Base-by-base conservation (phyloP, 2,329 filamentous ascomycete genomes). In the Aspergillus fijiensis region DNA sequence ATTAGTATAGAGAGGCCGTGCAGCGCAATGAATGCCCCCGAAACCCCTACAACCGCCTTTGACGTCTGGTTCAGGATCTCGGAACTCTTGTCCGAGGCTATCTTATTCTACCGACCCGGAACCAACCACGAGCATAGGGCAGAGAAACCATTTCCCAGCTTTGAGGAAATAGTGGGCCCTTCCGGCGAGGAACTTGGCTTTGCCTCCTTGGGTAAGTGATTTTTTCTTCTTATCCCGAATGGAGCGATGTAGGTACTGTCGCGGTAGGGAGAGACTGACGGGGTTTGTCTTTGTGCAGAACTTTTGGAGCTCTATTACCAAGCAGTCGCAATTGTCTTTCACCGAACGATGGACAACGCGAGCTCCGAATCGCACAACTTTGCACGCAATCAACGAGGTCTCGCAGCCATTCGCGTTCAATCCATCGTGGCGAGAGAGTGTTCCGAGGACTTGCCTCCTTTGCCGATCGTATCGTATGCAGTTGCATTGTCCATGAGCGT, bases 261-360 rank as follows among this genome's bases (percentile, higher is more conserved):
- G 9, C 3, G 27, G 9, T 3, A 9, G 9, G 1, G 9, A 29
- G 7, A 29, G 7, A 7, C 27, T 29, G 7, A 29, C 27, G 9
- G 9, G 27, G 7, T 54, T 53, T 51, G 61, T 57, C 19, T 31
- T 12, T 11, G 29, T 25, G 9, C 53, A 81, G 80, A 77, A 11
- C 76, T 84, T 4, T 70, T 86, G 6, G 84, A 85, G 59, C 70
- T 86, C 2, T 85, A 81, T 69, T 85, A 86, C 60, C 81, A 86
- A 64, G 79, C 81, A n/a, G 81, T 84, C 52, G 82, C 81, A 31
- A 85, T 86, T 66, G 74, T 84, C 1, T 84, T 83, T 3, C 83
- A 84, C 69, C 81, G 83, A 49, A 81, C 81, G 39, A 67, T 66
- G 39, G 49, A 35, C 4, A 12, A 63, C 27, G 58, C 64, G 16